Conservation (phyloP, 1,139 yeast species). For the Ogataea hybrid region DNA sequence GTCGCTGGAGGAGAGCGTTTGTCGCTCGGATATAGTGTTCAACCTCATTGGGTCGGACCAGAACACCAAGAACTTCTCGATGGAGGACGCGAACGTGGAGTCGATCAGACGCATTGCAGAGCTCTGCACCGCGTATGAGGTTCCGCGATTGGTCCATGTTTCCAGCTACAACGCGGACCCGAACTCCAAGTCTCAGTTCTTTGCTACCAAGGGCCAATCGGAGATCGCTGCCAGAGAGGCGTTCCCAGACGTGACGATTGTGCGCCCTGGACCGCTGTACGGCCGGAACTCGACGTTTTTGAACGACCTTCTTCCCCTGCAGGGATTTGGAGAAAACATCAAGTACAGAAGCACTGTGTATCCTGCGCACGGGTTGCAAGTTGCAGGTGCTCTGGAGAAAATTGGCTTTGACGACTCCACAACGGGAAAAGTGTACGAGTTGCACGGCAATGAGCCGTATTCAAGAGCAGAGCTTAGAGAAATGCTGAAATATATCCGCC, state of each 20-base stretch:
- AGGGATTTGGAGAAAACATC: slow-evolving; percentile 44
- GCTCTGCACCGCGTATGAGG: slow-evolving; percentile 70
- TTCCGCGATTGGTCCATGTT: slow-evolving; percentile 75
- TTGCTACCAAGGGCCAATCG: slow-evolving; percentile 79
- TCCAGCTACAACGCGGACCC: slow-evolving; percentile 79
- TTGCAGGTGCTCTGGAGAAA: slow-evolving; percentile 74
- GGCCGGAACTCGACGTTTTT: slow-evolving; percentile 76
- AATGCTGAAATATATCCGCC: slow-evolving; percentile 49
- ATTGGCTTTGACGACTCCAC: slow-evolving; percentile 84
- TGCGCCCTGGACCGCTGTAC: slow-evolving; percentile 81
- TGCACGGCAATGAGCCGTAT: slow-evolving; percentile 69
- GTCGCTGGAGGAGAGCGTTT: slow-evolving; percentile 75
- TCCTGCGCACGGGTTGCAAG: slow-evolving; percentile 79
- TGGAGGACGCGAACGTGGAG: slow-evolving; percentile 83
- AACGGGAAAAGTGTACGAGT: slow-evolving; percentile 72
- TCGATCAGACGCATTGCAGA: slow-evolving; percentile 75
- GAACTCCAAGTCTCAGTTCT: slow-evolving; percentile 63
- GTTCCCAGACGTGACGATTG: slow-evolving; percentile 76
- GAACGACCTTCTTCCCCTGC: slow-evolving; percentile 56
- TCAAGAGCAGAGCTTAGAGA: slow-evolving; percentile 66
- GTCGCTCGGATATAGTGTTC: slow-evolving; percentile 79
- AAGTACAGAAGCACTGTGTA: slow-evolving; percentile 59
- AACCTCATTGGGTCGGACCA: slow-evolving; percentile 80
- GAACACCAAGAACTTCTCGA: slow-evolving; percentile 74
- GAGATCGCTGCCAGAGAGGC: slow-evolving; percentile 69